Base-by-base conservation (phyloP, 2,329 filamentous ascomycete species). In the Knufia fluminis region DNA sequence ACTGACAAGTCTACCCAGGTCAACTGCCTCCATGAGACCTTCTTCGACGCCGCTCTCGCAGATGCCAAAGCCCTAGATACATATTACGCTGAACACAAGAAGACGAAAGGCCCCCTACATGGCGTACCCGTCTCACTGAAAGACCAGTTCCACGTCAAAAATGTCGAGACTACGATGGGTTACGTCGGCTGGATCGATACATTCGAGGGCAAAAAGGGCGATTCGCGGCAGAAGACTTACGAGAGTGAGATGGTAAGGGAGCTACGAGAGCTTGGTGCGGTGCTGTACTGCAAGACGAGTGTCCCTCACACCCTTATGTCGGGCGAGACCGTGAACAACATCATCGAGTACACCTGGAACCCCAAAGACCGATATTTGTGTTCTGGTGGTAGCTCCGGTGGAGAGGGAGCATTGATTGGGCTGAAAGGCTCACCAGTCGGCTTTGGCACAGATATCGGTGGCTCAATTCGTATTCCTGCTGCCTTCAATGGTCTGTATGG, bases 121-220 rank as follows among this genome's bases (percentile, higher is more conserved):
- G 80, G 80, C 3, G 66, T 83, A 1, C 80, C 80, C 2, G 64
- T 83, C 24, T 80, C 69, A 42, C 54, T 74, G 26, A 75, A 74
- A 52, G 72, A 74, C 54, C 69, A 71, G 50, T 71, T 74, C 51
- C 68, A 71, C 42, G 61, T 72, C 4, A 65, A 71, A 60, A 72
- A 71, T 1, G 66, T 75, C 2, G 74, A 78, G 52, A 77, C 54
- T 62, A 80, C 66, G 60, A 83, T 83, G 70, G 80, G 79, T 10
- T 83, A 82, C 58, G 69, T 82, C 20, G 78, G 79, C n/a, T 80
- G 79, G 73, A 75, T 83, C n/a, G 75, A 74, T 4, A 77, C 75
- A 0, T 77, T 80, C 54, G 65, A 82, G 62, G 79, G 76, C 45
- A 65, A 71, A 36, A 71, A 72, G 51, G 70, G 75, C 67, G 51